These are phyloP conservation scores for Barnettozyma californica DNA, from an alignment of 805 yeast species.

Conservation along the genomic window DNA sequence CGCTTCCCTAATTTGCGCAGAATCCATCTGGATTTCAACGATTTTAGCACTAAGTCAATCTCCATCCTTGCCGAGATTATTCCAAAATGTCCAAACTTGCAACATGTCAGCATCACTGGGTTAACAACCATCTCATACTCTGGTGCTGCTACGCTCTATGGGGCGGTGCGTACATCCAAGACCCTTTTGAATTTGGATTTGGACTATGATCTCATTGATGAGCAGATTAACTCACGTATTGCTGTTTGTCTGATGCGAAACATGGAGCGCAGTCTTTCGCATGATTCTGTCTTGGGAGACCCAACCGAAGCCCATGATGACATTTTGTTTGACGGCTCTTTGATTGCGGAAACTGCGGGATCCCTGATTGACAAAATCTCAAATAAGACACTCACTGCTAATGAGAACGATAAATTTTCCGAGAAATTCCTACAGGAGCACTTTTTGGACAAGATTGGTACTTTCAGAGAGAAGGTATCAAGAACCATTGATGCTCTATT, in stretches of 20 bases:
- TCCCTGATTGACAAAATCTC: slow-evolving; percentile 44
- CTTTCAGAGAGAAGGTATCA: slow-evolving; percentile 37
- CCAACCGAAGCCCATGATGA: slow-evolving; percentile 39
- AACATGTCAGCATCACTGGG: slow-evolving; percentile 66
- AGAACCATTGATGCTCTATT: slow-evolving; percentile 51
- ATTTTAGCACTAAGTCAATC: slow-evolving; percentile 49
- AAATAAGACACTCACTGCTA: slow-evolving; percentile 9
- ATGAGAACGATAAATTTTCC: slow-evolving; percentile 29
- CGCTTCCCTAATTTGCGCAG: slow-evolving; percentile 57
- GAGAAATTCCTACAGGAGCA: slow-evolving; percentile 34
- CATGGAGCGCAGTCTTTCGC: slow-evolving; percentile 55
- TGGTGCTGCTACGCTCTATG: slow-evolving; percentile 59
- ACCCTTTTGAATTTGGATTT: slow-evolving; percentile 65
- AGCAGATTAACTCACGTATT: slow-evolving; percentile 59
- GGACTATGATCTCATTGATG: slow-evolving; percentile 57
- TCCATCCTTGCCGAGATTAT: slow-evolving; percentile 60
- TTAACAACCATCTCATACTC: slow-evolving; percentile 52
- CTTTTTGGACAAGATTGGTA: slow-evolving; percentile 37
- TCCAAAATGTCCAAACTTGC: slow-evolving; percentile 60
- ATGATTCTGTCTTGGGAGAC: slow-evolving; percentile 8
- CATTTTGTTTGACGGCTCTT: slow-evolving; percentile 68
- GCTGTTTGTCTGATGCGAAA: slow-evolving; percentile 80
- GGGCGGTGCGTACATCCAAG: slow-evolving; percentile 60
- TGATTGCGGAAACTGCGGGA: slow-evolving; percentile 70
- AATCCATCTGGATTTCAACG: slow-evolving; percentile 67